Base-by-base conservation (phyloP, 2,329 filamentous ascomycete genomes). In the Fusarium transvaalense region DNA sequence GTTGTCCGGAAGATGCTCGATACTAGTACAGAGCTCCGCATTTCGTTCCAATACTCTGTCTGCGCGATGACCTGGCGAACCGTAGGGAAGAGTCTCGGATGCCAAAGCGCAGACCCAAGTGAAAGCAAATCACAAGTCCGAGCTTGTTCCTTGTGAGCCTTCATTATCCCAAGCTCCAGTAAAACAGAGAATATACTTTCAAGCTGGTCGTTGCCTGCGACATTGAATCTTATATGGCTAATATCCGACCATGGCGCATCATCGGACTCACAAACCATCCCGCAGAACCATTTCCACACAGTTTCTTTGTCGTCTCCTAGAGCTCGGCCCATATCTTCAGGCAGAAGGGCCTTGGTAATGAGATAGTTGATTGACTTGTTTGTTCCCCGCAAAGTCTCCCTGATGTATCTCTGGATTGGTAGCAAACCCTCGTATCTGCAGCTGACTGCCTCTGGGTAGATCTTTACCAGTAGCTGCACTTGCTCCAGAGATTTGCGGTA, bases 31-130 rank as follows among this genome's bases (percentile, higher is more conserved):
- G n/a, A 39, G 4, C 7, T 39, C 19, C 14, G 21, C 12, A 21
- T 21, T 15, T 12, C 6, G 19, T 39, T 8, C 37, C 37, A 39
- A 39, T 39, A 21, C 19, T 14, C 12, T 6, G 37, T 39, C 6
- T 39, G 19, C 7, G 14, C 14, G 8, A 39, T 39, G 12, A 21
- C 3, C n/a, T 21, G 19, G 19, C 37, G 37, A 4, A 21, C 3
- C 12, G 37, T 39, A 14, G 3, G 37, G 21, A 8, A 5, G 9
- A 14, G 7, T 19, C 19, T 6, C 9, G n/a, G 6, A 9, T 13
- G 3, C 7, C 7, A 6, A 10, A 21, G 5, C 6, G 1, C 37
- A 4, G 6, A 5, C 6, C 0, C 12, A 21, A 39, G 19, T 5
- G 37, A 4, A 2, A 39, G 13, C 6, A 39, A 14, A 21, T 19